Base-by-base conservation (phyloP, 1,284 basidiomycete species). In the Irpex rosettiformis region DNA sequence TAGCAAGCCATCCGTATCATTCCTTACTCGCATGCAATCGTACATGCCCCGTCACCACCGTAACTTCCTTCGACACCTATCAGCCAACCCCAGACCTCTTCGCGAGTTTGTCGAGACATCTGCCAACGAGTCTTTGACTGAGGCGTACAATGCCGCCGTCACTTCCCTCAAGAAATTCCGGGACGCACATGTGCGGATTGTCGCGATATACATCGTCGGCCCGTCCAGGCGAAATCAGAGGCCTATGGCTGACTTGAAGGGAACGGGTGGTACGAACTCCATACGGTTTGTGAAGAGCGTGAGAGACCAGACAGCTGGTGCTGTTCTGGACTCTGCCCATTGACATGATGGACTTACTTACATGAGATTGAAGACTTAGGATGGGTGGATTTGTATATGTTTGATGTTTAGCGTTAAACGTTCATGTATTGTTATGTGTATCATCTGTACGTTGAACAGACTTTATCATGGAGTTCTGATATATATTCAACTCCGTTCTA, bases 41-140 rank as follows among this genome's bases (percentile, higher is more conserved):
- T 96, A 96, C 77, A 97, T 97, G 94, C 94, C 95, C 0, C 84
- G 85, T 3, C 89, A 91, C 67, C 96, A 98, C 73, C 89, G 96
- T 47, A 79, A 83, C 18, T 98, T 98, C 78, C 81, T 98, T 40
- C 79, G 81, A 48, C 93, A 97, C 68, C 83, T 98, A 56, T 77
- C 79, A n/a, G 71, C 78, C 1, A 84, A 77, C 65, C 86, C 78
- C 5, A 79, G 83, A 49, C 87, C 79, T 10, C 76, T 85, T 58
- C 86, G 83, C 58, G 75, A 65, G 24, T 76, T 84, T 63, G 84
- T 85, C 3, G 73, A 71, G 47, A 73, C 66, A 7, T 52, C 63
- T 16, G 65, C 60, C 10, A 70, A 75, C 54, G 62, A 64, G 2
- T 63, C 66, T 18, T 73, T 86, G 16, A 75, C 79, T 1, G 77